phyloP scores from a whole-genome alignment of 345 rosid genomes.

The Noccaea bulbosa region DNA sequence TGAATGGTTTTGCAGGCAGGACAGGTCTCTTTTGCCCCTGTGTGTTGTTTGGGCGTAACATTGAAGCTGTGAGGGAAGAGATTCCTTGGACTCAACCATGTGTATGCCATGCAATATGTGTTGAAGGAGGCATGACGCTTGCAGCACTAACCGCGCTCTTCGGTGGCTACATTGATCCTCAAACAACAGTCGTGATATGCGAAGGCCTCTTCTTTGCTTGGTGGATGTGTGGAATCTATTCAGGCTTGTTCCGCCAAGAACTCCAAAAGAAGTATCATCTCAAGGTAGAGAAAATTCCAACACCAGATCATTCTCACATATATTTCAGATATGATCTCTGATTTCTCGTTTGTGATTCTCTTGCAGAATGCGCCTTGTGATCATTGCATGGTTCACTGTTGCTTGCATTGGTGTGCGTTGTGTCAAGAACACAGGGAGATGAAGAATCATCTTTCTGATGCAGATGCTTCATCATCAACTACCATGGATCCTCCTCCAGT shows the following conservation, averaged over 20 bases:
- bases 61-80: slow-evolving; percentile 71
- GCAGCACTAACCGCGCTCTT: slow-evolving; percentile 70
- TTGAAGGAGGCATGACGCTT: slow-evolving; percentile 83
- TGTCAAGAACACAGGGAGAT: slow-evolving; percentile 95
- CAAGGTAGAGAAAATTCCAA: slow-evolving; percentile 52
- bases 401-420: slow-evolving; percentile 90
- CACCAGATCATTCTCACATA: slow-evolving; percentile 2
- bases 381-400: slow-evolving; percentile 82
- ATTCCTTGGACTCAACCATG: slow-evolving; percentile 80
- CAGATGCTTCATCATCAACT: slow-evolving; percentile 48
- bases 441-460: slow-evolving; percentile 77
- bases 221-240: slow-evolving; percentile 91
- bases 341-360: background rate
- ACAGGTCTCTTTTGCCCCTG: slow-evolving; percentile 83
- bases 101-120: slow-evolving; percentile 78
- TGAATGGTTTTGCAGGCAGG: slow-evolving; percentile 55
- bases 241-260: slow-evolving; percentile 74
- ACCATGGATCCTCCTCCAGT: slow-evolving; percentile 72
- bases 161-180: slow-evolving; percentile 74
- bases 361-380: slow-evolving; percentile 84
- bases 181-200: slow-evolving; percentile 72
- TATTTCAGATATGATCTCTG: slow-evolving; percentile 10
- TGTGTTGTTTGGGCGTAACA: slow-evolving; percentile 74
- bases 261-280: slow-evolving; percentile 90
- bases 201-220: slow-evolving; percentile 80